These are phyloP conservation scores for Paecilomyces formosus DNA, from an alignment of 2,329 filamentous ascomycete species.

Conservation along the genomic window DNA sequence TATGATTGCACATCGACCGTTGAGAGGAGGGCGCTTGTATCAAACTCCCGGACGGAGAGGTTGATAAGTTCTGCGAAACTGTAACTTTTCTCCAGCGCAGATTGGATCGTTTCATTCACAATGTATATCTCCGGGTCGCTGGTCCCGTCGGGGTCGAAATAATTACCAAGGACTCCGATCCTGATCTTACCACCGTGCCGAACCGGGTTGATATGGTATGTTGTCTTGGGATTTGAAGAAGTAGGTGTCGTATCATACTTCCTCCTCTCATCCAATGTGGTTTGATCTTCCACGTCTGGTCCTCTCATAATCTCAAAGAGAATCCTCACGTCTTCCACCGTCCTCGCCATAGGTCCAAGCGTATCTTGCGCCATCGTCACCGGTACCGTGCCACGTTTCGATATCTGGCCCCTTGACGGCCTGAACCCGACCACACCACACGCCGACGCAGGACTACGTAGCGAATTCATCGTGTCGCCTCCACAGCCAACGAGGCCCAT, in stretches of 20 bases:
- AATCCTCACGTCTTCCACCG: slow-evolving; percentile 19
- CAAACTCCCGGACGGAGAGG: slow-evolving; percentile 37
- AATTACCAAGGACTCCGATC: slow-evolving; percentile 47
- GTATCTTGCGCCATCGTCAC: slow-evolving; percentile 52
- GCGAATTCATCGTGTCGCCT: slow-evolving; percentile 56
- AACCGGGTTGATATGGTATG: too few relatives aligned
- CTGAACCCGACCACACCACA: slow-evolving; percentile 54
- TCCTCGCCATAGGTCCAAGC: slow-evolving; percentile 48
- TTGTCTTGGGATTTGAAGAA: neutral
- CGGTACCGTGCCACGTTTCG: slow-evolving; percentile 46
- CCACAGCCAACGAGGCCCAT: slow-evolving; percentile 54
- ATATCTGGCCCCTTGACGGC: slow-evolving; percentile 49
- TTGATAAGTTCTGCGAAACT: slow-evolving; percentile 34
- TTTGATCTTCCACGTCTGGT: slow-evolving; percentile 4
- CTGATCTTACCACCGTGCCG: slow-evolving; percentile 8
- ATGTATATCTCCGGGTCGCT: slow-evolving; percentile 46
- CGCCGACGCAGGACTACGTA: slow-evolving; percentile 55
- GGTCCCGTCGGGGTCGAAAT: slow-evolving; percentile 46
- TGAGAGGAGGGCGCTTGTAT: slow-evolving; percentile 25
- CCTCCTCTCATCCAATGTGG: slow-evolving; percentile 19
- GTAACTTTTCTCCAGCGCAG: slow-evolving; percentile 26
- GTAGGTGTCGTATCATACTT: neutral
- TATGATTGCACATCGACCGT: slow-evolving; percentile 53
- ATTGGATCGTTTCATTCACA: slow-evolving; percentile 48
- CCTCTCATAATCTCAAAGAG: slow-evolving; percentile 20